Percentiles rank a stretch among this genome's conserved stretches.
These are phyloP conservation scores for Drechslerella dactyloides DNA, from an alignment of 2,329 filamentous ascomycete species.

Conservation along the genomic window DNA sequence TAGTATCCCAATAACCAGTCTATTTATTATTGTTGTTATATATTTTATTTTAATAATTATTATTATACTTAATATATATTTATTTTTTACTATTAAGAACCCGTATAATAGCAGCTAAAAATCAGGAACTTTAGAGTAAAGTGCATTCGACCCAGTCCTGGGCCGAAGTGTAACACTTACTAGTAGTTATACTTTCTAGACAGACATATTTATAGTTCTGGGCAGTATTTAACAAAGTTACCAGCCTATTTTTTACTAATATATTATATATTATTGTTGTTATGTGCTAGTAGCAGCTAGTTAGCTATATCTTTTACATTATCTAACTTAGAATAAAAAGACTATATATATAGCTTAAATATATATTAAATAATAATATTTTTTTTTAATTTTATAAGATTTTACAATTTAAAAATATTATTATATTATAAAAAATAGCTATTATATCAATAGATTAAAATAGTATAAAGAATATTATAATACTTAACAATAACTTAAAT, in stretches of 20 bases:
- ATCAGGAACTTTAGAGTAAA: too few relatives aligned
- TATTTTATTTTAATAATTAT: not conserved
- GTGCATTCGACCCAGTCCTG: too few relatives aligned
- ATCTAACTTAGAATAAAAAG: not conserved
- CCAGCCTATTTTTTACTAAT: too few relatives aligned
- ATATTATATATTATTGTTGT: not conserved
- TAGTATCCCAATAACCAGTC: not conserved
- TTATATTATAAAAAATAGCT: not conserved
- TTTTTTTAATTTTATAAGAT: not conserved
- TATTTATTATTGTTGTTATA: not conserved
- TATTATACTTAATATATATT: constrained; percentile 2
- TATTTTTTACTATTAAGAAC: too few relatives aligned
- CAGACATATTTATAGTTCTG: too few relatives aligned
- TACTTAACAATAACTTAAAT: not conserved
- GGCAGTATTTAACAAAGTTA: too few relatives aligned
- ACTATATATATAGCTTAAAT: constrained; percentile 1
- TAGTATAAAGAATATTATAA: constrained; percentile 1
- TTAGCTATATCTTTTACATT: not conserved
- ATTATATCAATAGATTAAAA: too few relatives aligned
- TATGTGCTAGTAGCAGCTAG: too few relatives aligned
- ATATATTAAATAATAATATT: not conserved
- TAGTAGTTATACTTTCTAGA: too few relatives aligned
- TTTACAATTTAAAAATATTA: not conserved
- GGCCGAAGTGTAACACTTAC: too few relatives aligned
- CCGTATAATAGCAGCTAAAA: too few relatives aligned